These are phyloP conservation scores for Penicillium sp. DNA, from an alignment of 2,329 filamentous ascomycete genomes.

Conservation along the genomic window DNA sequence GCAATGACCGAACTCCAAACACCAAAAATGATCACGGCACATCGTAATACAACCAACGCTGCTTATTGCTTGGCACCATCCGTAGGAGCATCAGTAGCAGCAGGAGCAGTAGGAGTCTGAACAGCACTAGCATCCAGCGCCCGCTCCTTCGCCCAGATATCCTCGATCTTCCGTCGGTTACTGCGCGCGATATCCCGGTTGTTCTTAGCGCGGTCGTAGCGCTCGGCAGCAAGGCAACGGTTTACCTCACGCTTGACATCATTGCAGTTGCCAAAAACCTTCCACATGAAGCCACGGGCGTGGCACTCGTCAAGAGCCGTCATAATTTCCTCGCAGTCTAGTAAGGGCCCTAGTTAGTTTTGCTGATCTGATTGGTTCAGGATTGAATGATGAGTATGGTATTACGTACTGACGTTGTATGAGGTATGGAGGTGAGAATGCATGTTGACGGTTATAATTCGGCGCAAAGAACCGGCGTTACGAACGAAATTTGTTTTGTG, in stretches of 20 bases:
- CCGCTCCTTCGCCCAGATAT: slow-evolving; percentile 68
- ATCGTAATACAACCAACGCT: not conserved
- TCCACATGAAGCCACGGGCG: slow-evolving; percentile 86
- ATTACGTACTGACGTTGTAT: slow-evolving; percentile 74
- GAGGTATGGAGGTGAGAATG: slow-evolving; percentile 97
- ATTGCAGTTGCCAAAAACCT: slow-evolving; percentile 87
- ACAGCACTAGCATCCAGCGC: slow-evolving; percentile 17
- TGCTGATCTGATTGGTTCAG: not conserved
- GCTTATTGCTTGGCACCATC: slow-evolving; percentile 14
- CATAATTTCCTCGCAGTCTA: slow-evolving; percentile 95
- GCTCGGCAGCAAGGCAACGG: slow-evolving; percentile 77
- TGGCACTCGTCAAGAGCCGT: slow-evolving; percentile 93
- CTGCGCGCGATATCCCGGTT: slow-evolving; percentile 72
- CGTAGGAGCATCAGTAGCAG: not conserved
- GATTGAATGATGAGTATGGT: not conserved
- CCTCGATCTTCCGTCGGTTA: slow-evolving; percentile 72
- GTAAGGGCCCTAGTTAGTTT: slow-evolving; percentile 4
- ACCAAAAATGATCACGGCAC: slow-evolving; percentile 4
- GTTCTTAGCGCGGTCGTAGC: slow-evolving; percentile 71
- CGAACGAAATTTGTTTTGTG: not conserved
- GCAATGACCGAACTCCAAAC: slow-evolving; percentile 13
- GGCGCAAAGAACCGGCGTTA: not conserved
- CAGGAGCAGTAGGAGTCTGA: slow-evolving; percentile 5
- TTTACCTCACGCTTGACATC: slow-evolving; percentile 80
- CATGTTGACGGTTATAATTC: slow-evolving; percentile 58